Percentiles rank a stretch among this genome's conserved stretches.
Conservation (phyloP, 805 yeast species). For the Metschnikowia matae region DNA sequence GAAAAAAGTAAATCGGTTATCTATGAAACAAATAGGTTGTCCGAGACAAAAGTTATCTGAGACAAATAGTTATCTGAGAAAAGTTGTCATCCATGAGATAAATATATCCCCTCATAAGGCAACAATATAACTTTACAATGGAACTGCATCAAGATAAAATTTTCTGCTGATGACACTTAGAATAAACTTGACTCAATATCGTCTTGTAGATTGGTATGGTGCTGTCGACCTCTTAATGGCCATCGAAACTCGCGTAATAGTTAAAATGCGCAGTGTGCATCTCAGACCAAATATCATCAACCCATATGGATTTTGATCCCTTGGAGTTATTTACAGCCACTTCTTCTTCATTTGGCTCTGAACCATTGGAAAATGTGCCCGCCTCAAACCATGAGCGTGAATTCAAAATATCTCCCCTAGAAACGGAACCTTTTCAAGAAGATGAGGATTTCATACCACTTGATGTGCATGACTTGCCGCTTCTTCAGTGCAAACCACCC, state of each 20-base stretch:
- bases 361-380: neutral
- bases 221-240: neutral
- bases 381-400: no score
- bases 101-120: no score
- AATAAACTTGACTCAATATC: no score
- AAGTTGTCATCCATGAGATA: no score
- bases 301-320: conserved; percentile 39
- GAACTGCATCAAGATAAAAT: neutral
- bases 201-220: neutral
- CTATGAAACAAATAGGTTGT: no score
- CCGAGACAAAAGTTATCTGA: no score
- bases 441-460: conserved; percentile 26
- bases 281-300: neutral
- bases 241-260: neutral
- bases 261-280: conserved; percentile 1
- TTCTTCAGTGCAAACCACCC: conserved; percentile 45
- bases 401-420: neutral
- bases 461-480: conserved; percentile 60
- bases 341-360: neutral
- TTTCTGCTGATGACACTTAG: no score
- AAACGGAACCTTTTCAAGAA: neutral
- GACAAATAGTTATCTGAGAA: no score
- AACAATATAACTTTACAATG: neutral
- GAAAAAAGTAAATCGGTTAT: no score
- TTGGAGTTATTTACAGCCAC: conserved; percentile 35